Evolutionary conservation across 345 rosid genomes (phyloP).

Genomic region (Anastatica hierochuntica): DNA sequence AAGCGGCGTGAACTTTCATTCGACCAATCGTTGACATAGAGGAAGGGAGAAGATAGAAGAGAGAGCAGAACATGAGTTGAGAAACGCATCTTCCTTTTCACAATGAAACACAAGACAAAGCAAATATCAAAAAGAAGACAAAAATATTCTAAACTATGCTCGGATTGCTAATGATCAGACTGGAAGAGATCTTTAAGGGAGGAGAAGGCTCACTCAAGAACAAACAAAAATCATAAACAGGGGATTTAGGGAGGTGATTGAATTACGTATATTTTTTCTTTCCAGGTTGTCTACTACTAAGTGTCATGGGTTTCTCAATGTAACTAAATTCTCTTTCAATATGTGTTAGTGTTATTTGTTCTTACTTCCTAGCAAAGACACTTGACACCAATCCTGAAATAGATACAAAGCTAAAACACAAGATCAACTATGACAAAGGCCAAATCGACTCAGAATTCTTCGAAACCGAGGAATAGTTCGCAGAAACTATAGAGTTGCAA

Average conservation of each 20-base stretch:
- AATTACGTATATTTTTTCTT: constrained; percentile 14
- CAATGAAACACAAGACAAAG: too few relatives aligned
- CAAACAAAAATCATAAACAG: background rate
- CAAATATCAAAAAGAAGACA: too few relatives aligned
- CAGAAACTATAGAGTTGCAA: background rate
- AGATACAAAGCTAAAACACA: constrained; percentile 2
- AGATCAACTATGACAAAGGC: background rate
- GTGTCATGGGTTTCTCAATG: constrained; percentile 24
- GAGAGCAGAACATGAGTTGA: constrained; percentile 7
- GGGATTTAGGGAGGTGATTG: constrained; percentile 19
- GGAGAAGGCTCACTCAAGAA: constrained; percentile 18
- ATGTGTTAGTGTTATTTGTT: constrained; percentile 17
- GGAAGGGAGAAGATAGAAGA: constrained; percentile 12
- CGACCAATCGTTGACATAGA: constrained; percentile 7
- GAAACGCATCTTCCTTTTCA: too few relatives aligned
- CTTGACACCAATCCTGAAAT: background rate
- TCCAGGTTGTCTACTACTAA: constrained; percentile 17
- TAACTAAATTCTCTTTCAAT: constrained; percentile 7
- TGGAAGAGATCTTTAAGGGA: constrained; percentile 16
- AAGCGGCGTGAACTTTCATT: constrained; percentile 66
- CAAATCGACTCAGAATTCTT: background rate
- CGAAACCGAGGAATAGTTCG: too few relatives aligned
- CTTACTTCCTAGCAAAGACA: constrained; percentile 1
- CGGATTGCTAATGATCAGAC: constrained; percentile 8
- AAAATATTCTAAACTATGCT: too few relatives aligned